Conservation (phyloP, 164 flowering plant genomes). For the Vitis labrusca region DNA sequence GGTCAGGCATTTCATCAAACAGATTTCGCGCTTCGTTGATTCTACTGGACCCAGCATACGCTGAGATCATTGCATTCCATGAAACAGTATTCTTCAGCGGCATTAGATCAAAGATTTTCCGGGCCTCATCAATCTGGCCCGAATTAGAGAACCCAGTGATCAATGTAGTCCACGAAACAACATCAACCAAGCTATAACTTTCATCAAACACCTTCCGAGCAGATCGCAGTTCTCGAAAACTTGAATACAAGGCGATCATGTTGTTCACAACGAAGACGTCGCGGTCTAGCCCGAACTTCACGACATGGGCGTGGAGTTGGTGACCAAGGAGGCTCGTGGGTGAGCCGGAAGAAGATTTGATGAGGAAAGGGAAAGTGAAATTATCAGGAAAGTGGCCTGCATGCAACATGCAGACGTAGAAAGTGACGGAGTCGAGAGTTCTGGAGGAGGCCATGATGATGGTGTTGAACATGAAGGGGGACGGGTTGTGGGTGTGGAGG, state of each 20-base stretch:
- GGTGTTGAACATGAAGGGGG: slow-evolving; percentile 29
- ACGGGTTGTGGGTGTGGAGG: slow-evolving; percentile 11
- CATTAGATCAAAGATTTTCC: slow-evolving; percentile 28
- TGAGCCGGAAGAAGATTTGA: slow-evolving; percentile 18
- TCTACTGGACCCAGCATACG: slow-evolving; percentile 19
- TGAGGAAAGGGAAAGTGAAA: slow-evolving; percentile 31
- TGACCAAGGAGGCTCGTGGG: slow-evolving; percentile 9
- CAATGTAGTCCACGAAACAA: slow-evolving; percentile 36
- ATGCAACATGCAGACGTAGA: slow-evolving; percentile 24
- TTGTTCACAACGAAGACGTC: slow-evolving; percentile 29
- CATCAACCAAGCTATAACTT: slow-evolving; percentile 12
- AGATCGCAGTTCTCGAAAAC: slow-evolving; percentile 10
- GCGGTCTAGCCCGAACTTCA: slow-evolving; percentile 20
- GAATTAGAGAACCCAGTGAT: slow-evolving; percentile 21
- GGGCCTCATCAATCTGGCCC: slow-evolving; percentile 18
- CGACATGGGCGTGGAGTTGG: slow-evolving; percentile 26
- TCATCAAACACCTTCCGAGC: slow-evolving; percentile 25
- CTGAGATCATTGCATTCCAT: slow-evolving; percentile 35
- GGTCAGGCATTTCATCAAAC: slow-evolving; percentile 28
- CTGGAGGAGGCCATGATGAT: slow-evolving; percentile 25
- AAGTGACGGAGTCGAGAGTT: slow-evolving; percentile 11
- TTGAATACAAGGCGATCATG: slow-evolving; percentile 19
- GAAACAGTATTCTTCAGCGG: slow-evolving; percentile 26
- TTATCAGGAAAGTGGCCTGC: slow-evolving; percentile 21
- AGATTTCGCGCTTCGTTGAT: slow-evolving; percentile 14